Percentiles rank a stretch among this genome's conserved stretches.
These are phyloP conservation scores for Phytophthora aleatoria DNA, from an alignment of 352 stramenopile genomes.

Conservation along the genomic window DNA sequence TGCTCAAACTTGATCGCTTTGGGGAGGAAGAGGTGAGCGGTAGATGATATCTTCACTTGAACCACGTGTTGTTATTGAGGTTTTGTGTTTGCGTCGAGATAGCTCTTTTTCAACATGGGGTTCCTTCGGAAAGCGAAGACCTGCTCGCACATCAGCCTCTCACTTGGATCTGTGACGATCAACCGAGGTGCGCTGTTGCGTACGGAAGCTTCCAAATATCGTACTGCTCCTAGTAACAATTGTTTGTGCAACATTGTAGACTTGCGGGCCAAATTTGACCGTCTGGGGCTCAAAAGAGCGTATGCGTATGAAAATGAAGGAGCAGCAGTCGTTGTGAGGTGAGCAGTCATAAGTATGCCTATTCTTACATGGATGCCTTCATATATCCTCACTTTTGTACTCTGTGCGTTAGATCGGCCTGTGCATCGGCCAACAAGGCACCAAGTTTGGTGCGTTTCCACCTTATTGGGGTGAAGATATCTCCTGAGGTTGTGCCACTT, in stretches of 20 bases:
- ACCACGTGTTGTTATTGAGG: not conserved
- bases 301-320: constrained; percentile 47
- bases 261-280: constrained; percentile 65
- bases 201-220: not conserved
- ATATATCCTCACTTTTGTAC: not conserved
- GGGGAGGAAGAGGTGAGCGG: constrained; percentile 49
- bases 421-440: constrained; percentile 36
- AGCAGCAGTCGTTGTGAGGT: constrained; percentile 43
- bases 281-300: constrained; percentile 51
- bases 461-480: constrained; percentile 41
- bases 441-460: constrained; percentile 39
- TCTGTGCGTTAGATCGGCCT: constrained; percentile 24
- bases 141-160: constrained; percentile 50
- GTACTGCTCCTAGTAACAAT: not conserved
- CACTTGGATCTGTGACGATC: constrained; percentile 50
- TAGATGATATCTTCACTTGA: not conserved
- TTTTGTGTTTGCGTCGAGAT: not conserved
- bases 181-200: constrained; percentile 44
- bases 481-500: constrained; percentile 18
- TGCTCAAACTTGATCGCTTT: constrained; percentile 61
- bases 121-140: constrained; percentile 45
- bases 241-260: constrained; percentile 33
- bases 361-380: not conserved
- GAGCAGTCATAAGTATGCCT: not conserved
- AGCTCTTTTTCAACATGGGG: constrained; percentile 57